phyloP scores from a whole-genome alignment of 768 basidiomycete species.

The Asterophora parasitica region DNA sequence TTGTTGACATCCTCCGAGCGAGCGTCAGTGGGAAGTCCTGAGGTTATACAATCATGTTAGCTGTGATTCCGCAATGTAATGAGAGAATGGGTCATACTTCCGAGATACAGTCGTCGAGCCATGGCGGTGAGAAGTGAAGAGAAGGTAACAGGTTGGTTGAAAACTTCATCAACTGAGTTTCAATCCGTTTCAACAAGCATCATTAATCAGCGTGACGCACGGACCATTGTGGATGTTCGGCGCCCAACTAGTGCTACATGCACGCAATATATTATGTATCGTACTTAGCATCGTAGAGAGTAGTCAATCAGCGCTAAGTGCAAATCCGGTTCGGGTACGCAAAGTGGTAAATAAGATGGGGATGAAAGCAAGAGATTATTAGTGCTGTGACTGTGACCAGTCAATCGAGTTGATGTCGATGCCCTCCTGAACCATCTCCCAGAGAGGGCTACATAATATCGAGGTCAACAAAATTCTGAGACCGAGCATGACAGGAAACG shows the following conservation, averaged over 20 bases:
- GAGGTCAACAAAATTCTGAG: conserved; percentile 9
- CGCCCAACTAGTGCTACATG: too few relatives aligned
- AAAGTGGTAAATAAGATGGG: conserved; percentile 9
- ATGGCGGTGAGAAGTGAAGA: conserved; percentile 45
- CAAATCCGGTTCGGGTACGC: conserved; percentile 2
- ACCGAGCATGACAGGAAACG: conserved; percentile 15
- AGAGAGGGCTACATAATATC: conserved; percentile 63
- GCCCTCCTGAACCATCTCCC: conserved; percentile 99
- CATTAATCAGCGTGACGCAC: conserved; percentile 31
- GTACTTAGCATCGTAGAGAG: conserved; percentile 2
- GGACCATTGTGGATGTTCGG: conserved; percentile 27
- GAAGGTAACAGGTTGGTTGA: conserved; percentile 21
- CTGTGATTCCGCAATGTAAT: not conserved
- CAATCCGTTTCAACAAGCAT: conserved; percentile 26
- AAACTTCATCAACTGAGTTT: conserved; percentile 40
- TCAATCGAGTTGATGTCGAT: conserved; percentile 94
- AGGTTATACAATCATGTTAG: not conserved
- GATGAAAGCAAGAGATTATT: conserved; percentile 27
- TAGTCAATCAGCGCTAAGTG: not conserved
- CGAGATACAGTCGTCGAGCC: conserved; percentile 84
- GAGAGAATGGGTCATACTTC: conserved; percentile 47
- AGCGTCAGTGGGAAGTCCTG: conserved; percentile 80
- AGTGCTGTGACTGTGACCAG: conserved; percentile 76
- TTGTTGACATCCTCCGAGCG: conserved; percentile 82
- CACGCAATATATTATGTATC: not conserved